Base-by-base conservation (phyloP, 768 basidiomycete species). In the Suillus subaureus region DNA sequence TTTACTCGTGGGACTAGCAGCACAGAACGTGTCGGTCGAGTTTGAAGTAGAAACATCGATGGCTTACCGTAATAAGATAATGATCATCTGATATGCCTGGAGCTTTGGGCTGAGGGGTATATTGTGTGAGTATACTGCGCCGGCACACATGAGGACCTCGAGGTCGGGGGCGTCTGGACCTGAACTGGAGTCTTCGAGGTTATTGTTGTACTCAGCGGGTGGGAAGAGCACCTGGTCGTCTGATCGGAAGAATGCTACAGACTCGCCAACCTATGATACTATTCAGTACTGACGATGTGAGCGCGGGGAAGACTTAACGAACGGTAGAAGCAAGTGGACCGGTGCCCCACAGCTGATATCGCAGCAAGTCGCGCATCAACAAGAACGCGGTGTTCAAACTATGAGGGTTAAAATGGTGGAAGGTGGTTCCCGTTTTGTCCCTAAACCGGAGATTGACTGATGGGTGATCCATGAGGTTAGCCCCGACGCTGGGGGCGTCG, bases 401-500 rank as follows among this genome's bases (percentile, higher is more conserved):
- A 54, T 72, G 68, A 16, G 74, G 72, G n/a, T 66, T 63, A 39
- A 86, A 66, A 67, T 75, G 84, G 64, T 77, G 81, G 16, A 84
- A 47, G 7, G 84, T 81, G 6, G 77, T 70, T 61, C 81, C 78
- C 3, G 75, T 76, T 66, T 82, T 88, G 67, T 89, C 87, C 67
- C 81, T 82, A 73, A 85, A 81, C 68, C 81, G 80, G 31, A 87
- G 61, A 69, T 83, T 79, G 60, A 90, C 81, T 16, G 82, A 80
- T 4, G 82, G 80, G 70, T 94, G 93, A 71, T 95, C 93, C 54
- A 84, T 79, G 21, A 95, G 82, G 73, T 93, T 83, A 11, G 83
- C 79, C 16, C 94, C 94, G 23, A 96, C 92, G 13, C 88, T 88
- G 0, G 90, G 89, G 2, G 90, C 83, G 69, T 93, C 86, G 7